Evolutionary conservation across 2,329 filamentous ascomycete species (phyloP).

Genomic region (Curvularia eragrostidis): DNA sequence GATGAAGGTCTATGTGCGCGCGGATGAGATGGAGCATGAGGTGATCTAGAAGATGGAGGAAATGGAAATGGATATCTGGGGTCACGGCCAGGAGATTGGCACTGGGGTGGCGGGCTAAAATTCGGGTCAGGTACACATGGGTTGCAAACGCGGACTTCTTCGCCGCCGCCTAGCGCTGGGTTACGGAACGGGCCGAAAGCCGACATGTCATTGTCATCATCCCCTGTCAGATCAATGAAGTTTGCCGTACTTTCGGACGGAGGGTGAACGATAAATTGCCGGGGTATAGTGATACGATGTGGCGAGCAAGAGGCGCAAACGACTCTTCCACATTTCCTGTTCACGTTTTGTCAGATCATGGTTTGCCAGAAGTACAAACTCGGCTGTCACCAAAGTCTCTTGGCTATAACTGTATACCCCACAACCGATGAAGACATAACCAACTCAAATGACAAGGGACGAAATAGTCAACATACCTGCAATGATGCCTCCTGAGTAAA

Average conservation of each 20-base stretch:
- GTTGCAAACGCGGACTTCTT: conserved; percentile 74
- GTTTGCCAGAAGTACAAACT: neutral
- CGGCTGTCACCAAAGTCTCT: neutral
- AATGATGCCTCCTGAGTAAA: conserved; percentile 90
- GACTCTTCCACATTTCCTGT: conserved; percentile 87
- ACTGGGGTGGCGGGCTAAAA: conserved; percentile 64
- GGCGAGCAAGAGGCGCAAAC: conserved; percentile 91
- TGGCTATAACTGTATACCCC: neutral
- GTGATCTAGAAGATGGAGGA: conserved; percentile 15
- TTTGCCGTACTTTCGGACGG: conserved; percentile 36
- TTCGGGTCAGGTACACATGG: conserved; percentile 76
- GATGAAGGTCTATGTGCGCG: conserved; percentile 32
- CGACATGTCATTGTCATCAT: conserved; percentile 40
- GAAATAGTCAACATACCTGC: conserved; percentile 63
- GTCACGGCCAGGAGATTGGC: conserved; percentile 18
- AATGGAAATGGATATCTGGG: conserved; percentile 10
- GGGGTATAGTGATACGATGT: conserved; percentile 91
- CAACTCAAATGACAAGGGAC: neutral
- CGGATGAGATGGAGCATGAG: conserved; percentile 20
- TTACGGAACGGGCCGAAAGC: conserved; percentile 49
- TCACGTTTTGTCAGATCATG: neutral
- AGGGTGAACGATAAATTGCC: conserved; percentile 88
- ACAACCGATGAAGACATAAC: neutral
- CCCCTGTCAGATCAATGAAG: conserved; percentile 56
- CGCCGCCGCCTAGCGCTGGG: conserved; percentile 66